A percentile compares a stretch with the other conserved stretches of the same genome.
These are phyloP conservation scores for Cercospora sp. DNA, from an alignment of 2,329 filamentous ascomycete genomes.

Conservation along the genomic window DNA sequence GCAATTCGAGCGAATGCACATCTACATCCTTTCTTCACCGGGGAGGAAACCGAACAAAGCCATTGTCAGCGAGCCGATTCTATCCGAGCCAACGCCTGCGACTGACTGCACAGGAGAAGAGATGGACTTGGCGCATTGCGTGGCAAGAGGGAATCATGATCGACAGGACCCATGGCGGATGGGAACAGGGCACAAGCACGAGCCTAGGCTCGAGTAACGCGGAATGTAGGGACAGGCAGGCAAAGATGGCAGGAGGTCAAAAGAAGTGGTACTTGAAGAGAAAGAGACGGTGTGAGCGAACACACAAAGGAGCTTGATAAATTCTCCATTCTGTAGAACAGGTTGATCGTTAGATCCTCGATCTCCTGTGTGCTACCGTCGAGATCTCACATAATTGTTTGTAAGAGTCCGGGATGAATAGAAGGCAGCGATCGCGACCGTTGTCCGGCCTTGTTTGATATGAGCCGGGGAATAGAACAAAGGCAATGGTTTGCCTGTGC, in stretches of 20 bases:
- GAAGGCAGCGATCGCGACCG: no score
- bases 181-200: no score
- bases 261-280: no score
- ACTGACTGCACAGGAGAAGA: no score
- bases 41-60: neutral
- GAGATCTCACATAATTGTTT: neutral
- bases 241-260: no score
- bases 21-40: neutral
- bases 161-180: no score
- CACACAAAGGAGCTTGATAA: neutral
- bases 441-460: neutral
- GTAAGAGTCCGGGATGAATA: neutral
- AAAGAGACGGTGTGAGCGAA: no score
- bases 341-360: neutral
- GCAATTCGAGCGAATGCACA: neutral
- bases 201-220: no score
- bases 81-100: no score
- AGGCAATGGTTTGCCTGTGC: neutral
- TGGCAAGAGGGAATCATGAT: no score
- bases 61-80: neutral
- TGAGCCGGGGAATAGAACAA: neutral
- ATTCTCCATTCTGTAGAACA: neutral
- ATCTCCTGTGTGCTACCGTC: neutral
- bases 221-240: no score
- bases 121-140: no score